Percentiles rank a stretch among this genome's conserved stretches.
Evolutionary conservation across 768 basidiomycete species (phyloP).

Genomic region (Gautieria morchelliformis): DNA sequence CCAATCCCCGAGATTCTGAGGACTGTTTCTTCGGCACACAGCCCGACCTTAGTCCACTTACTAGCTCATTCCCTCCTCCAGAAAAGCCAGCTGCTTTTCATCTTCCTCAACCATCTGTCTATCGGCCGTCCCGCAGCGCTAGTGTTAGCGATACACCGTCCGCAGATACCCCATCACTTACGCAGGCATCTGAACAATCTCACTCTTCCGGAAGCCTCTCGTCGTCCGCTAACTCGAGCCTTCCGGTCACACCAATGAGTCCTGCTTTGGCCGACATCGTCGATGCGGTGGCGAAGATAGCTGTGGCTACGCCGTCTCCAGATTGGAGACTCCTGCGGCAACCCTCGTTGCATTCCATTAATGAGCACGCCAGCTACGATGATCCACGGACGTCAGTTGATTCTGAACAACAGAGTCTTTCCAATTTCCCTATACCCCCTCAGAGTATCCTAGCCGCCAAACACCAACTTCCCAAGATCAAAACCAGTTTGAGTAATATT

Average conservation of each 20-base stretch:
- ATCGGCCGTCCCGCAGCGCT: conserved; percentile 4
- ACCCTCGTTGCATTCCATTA: conserved; percentile 4
- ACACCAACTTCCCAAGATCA: background rate
- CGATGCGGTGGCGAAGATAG: conserved; percentile 6
- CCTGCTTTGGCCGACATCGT: conserved; percentile 7
- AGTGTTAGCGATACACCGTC: conserved; percentile 8
- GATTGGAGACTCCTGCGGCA: background rate
- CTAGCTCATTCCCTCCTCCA: conserved; percentile 1
- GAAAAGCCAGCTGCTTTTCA: background rate
- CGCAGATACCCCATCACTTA: background rate
- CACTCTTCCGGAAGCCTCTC: conserved; percentile 1
- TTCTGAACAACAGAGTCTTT: conserved; percentile 3
- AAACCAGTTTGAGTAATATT: conserved; percentile 3
- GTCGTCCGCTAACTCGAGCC: conserved; percentile 1
- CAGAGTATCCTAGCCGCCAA: background rate
- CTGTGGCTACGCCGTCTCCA: background rate
- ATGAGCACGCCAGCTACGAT: background rate
- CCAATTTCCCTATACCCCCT: background rate
- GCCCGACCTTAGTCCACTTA: conserved; percentile 1
- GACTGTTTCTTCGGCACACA: conserved; percentile 5
- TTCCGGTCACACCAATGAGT: conserved; percentile 2
- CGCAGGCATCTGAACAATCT: background rate
- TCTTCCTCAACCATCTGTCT: conserved; percentile 3
- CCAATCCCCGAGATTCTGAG: background rate
- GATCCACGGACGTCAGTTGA: background rate